Evolutionary conservation across 257 asterid genomes (phyloP).

Genomic region (Penstemon newberryi): DNA sequence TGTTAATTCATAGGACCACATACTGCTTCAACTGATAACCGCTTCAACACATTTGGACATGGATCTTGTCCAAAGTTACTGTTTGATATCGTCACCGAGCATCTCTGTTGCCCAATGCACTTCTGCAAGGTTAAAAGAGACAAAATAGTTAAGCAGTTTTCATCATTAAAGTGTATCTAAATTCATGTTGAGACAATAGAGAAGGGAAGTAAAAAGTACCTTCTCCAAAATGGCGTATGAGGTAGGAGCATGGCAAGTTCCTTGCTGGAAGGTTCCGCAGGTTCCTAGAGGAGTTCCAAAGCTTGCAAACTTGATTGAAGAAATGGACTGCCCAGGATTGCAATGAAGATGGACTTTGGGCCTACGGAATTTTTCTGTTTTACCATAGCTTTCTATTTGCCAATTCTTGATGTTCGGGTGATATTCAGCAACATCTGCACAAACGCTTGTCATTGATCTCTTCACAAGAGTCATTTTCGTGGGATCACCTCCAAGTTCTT

Average conservation of each 20-base stretch:
- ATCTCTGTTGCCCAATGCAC: slow-evolving; percentile 70
- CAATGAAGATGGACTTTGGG: slow-evolving; percentile 75
- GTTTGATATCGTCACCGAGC: slow-evolving; percentile 73
- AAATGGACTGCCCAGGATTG: slow-evolving; percentile 56
- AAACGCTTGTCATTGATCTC: slow-evolving; percentile 67
- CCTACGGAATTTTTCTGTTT: slow-evolving; percentile 48
- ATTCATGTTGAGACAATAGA: not conserved
- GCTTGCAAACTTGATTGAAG: slow-evolving; percentile 91
- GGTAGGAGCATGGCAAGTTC: slow-evolving; percentile 81
- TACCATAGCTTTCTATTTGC: slow-evolving; percentile 78
- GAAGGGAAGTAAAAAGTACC: slow-evolving; percentile 42
- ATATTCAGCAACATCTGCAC: slow-evolving; percentile 79
- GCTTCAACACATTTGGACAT: slow-evolving; percentile 72
- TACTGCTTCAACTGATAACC: slow-evolving; percentile 82
- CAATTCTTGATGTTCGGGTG: slow-evolving; percentile 81
- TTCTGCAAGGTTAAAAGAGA: slow-evolving; percentile 44
- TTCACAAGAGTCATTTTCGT: slow-evolving; percentile 61
- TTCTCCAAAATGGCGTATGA: slow-evolving; percentile 57
- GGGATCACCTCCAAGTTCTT: slow-evolving; percentile 93
- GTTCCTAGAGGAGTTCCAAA: slow-evolving; percentile 88
- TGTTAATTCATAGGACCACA: slow-evolving; percentile 48
- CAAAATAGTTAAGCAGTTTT: too few relatives aligned
- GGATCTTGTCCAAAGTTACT: slow-evolving; percentile 81
- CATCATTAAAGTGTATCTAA: too few relatives aligned
- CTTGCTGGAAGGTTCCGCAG: slow-evolving; percentile 85